These are phyloP conservation scores for Rhodamnia argentea DNA, from an alignment of 345 rosid species.

Conservation along the genomic window DNA sequence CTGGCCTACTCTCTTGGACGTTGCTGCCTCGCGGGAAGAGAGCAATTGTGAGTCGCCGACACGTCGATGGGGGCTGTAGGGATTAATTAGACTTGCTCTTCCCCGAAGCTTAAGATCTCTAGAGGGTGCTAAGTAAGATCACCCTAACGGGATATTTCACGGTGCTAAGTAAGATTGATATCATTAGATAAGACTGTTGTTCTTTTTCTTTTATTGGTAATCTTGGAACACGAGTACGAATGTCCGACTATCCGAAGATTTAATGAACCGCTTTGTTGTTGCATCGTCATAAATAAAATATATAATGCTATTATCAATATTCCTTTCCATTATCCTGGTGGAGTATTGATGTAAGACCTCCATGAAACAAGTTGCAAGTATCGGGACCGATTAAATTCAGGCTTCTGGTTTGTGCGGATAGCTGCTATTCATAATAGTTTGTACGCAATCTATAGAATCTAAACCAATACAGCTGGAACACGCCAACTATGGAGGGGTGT, in stretches of 20 bases:
- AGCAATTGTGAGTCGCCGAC: too few species aligned
- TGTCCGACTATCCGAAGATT: not conserved
- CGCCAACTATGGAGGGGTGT: not conserved
- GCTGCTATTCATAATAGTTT: too few species aligned
- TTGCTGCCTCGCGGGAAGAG: too few species aligned
- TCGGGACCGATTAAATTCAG: not conserved
- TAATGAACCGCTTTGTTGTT: not conserved
- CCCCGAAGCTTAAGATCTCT: not conserved
- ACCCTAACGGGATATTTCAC: not conserved
- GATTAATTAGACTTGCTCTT: too few species aligned
- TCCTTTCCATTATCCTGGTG: not conserved
- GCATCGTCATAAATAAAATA: not conserved
- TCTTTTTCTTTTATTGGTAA: not conserved
- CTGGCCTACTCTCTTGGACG: not conserved
- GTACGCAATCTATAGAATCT: not conserved
- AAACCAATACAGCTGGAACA: not conserved
- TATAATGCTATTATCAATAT: not conserved
- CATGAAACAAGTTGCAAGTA: not conserved
- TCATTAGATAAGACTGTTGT: fast-evolving
- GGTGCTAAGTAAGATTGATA: too few species aligned
- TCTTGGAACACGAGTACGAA: not conserved
- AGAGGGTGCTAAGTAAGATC: not conserved
- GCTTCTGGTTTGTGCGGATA: too few species aligned
- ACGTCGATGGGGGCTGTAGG: too few species aligned
- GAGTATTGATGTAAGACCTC: not conserved